These are phyloP conservation scores for Amanita exitialis DNA, from an alignment of 768 basidiomycete species.

Conservation along the genomic window DNA sequence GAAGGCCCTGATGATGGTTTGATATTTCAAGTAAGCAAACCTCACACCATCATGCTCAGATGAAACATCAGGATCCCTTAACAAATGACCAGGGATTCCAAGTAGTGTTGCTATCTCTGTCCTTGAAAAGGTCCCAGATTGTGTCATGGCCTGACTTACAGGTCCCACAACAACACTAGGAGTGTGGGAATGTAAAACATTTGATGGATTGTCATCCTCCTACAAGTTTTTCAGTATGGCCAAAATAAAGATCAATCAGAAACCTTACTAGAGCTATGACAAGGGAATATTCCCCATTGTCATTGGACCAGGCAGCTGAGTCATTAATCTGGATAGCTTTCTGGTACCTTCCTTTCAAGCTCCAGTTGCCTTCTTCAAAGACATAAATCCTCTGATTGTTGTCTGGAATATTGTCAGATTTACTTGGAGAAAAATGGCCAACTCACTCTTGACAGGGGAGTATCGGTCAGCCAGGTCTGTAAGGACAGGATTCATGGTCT, in stretches of 20 bases:
- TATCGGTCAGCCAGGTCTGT: background rate
- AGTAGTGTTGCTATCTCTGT: no score
- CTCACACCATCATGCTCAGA: no score
- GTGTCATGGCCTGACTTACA: no score
- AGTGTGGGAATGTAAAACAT: no score
- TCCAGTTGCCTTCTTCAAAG: background rate
- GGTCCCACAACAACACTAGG: no score
- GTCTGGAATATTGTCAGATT: background rate
- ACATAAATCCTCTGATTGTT: background rate
- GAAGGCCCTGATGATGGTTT: no score
- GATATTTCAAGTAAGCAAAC: no score
- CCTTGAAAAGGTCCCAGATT: no score
- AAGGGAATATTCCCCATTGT: background rate
- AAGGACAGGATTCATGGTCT: background rate
- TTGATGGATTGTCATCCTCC: background rate
- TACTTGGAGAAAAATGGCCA: background rate
- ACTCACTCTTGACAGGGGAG: background rate
- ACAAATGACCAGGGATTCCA: no score
- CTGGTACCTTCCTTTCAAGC: background rate
- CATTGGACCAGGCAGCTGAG: background rate
- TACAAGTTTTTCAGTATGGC: background rate
- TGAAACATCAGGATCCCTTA: no score
- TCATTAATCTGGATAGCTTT: background rate
- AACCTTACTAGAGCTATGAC: background rate
- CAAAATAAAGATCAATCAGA: background rate